Evolutionary conservation across 805 yeast genomes (phyloP).

Genomic region (Cyberlindnera meyerae): DNA sequence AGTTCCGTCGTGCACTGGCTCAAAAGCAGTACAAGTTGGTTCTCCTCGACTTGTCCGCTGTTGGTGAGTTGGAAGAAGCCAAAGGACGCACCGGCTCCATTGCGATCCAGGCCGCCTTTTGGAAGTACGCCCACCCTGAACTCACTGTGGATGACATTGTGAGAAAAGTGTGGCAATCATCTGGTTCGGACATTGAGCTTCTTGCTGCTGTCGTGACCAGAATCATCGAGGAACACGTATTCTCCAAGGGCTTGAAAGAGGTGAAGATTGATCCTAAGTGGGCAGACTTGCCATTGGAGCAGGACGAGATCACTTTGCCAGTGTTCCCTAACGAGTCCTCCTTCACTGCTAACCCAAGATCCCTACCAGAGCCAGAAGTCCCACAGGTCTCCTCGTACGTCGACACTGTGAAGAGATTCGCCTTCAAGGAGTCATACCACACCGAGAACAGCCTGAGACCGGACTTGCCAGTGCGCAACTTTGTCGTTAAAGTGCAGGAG

Average conservation of each 20-base stretch:
- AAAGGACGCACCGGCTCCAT: constrained; percentile 71
- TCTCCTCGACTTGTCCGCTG: constrained; percentile 55
- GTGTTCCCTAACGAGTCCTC: constrained; percentile 59
- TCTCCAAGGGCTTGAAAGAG: constrained; percentile 39
- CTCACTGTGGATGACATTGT: constrained; percentile 58
- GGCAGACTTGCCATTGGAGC: constrained; percentile 26
- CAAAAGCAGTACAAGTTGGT: constrained; percentile 48
- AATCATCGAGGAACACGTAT: constrained; percentile 50
- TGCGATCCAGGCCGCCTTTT: constrained; percentile 75
- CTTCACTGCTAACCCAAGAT: constrained; percentile 58
- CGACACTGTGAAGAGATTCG: constrained; percentile 62
- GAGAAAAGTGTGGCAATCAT: constrained; percentile 72
- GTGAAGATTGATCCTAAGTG: constrained; percentile 27
- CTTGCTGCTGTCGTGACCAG: constrained; percentile 67
- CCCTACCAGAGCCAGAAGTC: constrained; percentile 32
- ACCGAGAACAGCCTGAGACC: constrained; percentile 68
- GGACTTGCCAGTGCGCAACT: constrained; percentile 80
- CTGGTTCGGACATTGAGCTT: constrained; percentile 77
- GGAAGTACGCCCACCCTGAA: constrained; percentile 64
- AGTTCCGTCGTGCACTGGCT: constrained; percentile 48
- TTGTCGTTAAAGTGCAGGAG: constrained; percentile 83
- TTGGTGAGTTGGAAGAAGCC: constrained; percentile 67
- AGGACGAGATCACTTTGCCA: constrained; percentile 40
- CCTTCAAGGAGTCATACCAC: constrained; percentile 77
- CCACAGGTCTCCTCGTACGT: constrained; percentile 38